Base-by-base conservation (phyloP, 2,329 filamentous ascomycete species). In the Clonostachys byssicola region DNA sequence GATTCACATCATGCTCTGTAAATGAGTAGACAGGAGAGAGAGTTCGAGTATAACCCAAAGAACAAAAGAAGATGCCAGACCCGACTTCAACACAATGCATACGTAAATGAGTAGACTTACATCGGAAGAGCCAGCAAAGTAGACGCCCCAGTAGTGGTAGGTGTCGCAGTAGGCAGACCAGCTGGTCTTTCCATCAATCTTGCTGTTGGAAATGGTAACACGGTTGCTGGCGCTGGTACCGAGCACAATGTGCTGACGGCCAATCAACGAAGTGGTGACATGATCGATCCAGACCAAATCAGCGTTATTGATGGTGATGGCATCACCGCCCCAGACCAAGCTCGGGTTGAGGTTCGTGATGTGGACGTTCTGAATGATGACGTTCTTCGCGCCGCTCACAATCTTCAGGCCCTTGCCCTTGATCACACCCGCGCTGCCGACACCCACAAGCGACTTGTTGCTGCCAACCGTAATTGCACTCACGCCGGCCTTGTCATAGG, bases 331-430 rank as follows among this genome's bases (percentile, higher is more conserved):
- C 78, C 78, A 82, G 54, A 82, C 75, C 54, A 79, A 77, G 58
- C 76, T 57, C 16, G 77, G 71, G 67, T 82, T 81, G 44, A 82
- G 63, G 6, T 78, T 65, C 44, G 75, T 78, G 56, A 81, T 71
- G 45, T 74, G 70, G 47, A 80, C 64, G 63, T 79, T 81, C 68
- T 80, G 80, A 60, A 83, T 76, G 58, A 84, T 83, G 58, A 85
- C 64, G 61, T 83, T 81, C 51, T 58, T 62, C 58, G 60, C 71
- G 18, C 68, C 68, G 47, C 66, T 66, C 47, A 69, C 65, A 16
- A 78, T 70, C 33, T 75, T 72, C 30, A 81, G 62, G 51, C 78
- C 78, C 66, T 80, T 81, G 56, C 78, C 78, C 59, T 73, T 75
- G 60, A 83, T 80, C 34, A 80, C 59, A 59, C 77, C 79, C 53